Evolutionary conservation across 2,329 filamentous ascomycete species (phyloP), one percentile per base, ranked within the genome.

Genomic region (Balansia obtecta): DNA sequence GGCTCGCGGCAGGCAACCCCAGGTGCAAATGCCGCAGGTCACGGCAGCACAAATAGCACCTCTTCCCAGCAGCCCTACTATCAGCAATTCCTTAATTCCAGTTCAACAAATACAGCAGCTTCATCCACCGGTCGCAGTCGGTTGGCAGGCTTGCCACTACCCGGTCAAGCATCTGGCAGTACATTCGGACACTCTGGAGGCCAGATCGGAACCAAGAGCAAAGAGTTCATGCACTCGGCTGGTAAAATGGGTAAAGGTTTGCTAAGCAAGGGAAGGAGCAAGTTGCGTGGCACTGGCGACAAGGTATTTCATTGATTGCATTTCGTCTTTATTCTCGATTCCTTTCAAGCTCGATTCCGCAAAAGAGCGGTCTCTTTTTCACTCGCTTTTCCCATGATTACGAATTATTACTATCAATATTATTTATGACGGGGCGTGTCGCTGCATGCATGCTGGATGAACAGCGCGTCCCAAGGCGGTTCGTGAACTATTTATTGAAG

Each of bases 171-270:
- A 46, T 61, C 67, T 32, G 60, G 66, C 46, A 70, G 70, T 60
- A 66, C 70, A 37, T 74, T 79, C 56, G 73, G 73, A 41, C 71
- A 74, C 52, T 79, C 79, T 46, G 69, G 76, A 53, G 73, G 77
- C 56, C 80, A 85, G 61, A 79, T 90, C 64, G 85, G 88, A 58
- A 78, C 83, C 39, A 91, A 90, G 71, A 83, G 90, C 64, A 96
- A 95, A 70, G 89, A 94, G 60, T 71, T 96, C 30, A 76, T 96
- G 63, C 86, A 93, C 56, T 84, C 85, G 20, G 90, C 90, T 50
- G 88, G 88, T 49, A 89, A 88, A 63, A 88, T 88, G 52, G 89
- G 90, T 46, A 95, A 95, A 71, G 91, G 90, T 48, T 68, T 96
- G 56, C 83, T 96, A 65, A 88, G 86, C 57, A 95, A 95, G 71